A percentile compares a stretch with the other conserved stretches of the same genome.
Evolutionary conservation across 208 protist genomes (phyloP).

Genomic region (Spongospora subterranea): DNA sequence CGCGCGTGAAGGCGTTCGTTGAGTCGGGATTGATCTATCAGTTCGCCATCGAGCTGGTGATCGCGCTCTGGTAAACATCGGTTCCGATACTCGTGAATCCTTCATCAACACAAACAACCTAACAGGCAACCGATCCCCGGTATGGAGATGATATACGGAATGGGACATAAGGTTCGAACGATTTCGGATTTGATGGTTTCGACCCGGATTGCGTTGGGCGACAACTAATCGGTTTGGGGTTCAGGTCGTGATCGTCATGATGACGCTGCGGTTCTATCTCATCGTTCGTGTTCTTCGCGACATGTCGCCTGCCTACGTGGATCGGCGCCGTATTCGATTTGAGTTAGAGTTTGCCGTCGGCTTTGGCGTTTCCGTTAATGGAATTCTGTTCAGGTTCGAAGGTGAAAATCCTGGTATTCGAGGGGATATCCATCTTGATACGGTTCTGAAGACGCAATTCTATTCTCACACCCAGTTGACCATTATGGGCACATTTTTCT

Average conservation of each 20-base stretch:
- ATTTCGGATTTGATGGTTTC: no score
- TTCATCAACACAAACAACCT: neutral
- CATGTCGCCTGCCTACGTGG: neutral
- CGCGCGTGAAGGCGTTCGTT: neutral
- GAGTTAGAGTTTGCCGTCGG: neutral
- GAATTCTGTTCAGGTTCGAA: neutral
- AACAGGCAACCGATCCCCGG: conserved; percentile 28
- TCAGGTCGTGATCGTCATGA: neutral
- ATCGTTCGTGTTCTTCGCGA: conserved; percentile 6
- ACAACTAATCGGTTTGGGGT: neutral
- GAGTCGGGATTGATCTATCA: neutral
- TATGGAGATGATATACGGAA: neutral
- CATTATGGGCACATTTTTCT: neutral
- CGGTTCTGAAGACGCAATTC: conserved; percentile 38
- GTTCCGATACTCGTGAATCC: neutral
- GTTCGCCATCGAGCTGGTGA: neutral
- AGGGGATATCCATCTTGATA: neutral
- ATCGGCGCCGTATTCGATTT: neutral
- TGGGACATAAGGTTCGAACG: conserved; percentile 26
- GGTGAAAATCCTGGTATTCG: neutral
- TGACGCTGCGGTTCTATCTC: conserved; percentile 37
- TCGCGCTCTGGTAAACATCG: conserved; percentile 9
- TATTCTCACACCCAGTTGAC: conserved; percentile 6
- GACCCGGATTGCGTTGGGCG: neutral
- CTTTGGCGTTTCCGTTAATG: neutral